phyloP scores from a whole-genome alignment of 208 protist species.

The Leishmania amazonensis region DNA sequence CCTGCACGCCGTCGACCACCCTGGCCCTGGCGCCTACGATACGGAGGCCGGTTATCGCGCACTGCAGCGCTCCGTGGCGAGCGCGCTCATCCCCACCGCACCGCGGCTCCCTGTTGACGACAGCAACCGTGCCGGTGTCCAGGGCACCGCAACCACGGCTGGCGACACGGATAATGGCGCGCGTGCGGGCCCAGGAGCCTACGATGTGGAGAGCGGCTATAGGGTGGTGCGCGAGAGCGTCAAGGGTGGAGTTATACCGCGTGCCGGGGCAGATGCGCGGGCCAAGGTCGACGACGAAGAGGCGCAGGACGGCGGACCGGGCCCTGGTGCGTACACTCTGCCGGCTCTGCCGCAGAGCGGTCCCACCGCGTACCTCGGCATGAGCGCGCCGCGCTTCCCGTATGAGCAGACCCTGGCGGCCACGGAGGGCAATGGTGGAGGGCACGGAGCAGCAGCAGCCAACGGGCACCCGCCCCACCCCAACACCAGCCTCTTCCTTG shows the following conservation, averaged over 20 bases:
- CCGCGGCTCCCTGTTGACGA: slow-evolving; percentile 9
- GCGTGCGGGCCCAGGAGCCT: slow-evolving; percentile 17
- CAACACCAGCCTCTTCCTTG: neutral
- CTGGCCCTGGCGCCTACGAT: slow-evolving; percentile 32
- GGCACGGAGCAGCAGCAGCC: neutral
- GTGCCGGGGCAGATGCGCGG: slow-evolving; percentile 2
- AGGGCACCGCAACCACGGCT: neutral
- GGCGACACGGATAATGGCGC: neutral
- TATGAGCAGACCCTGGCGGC: slow-evolving; percentile 13
- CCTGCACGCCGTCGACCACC: neutral
- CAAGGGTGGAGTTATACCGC: slow-evolving; percentile 27
- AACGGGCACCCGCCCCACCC: neutral
- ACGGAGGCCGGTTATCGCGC: slow-evolving; percentile 17
- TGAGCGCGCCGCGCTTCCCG: slow-evolving; percentile 26
- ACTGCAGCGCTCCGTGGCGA: slow-evolving; percentile 5
- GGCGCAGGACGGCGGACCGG: slow-evolving; percentile 12
- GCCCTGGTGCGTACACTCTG: slow-evolving; percentile 47
- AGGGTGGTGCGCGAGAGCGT: slow-evolving; percentile 6
- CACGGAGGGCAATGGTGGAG: neutral
- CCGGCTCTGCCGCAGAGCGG: slow-evolving; percentile 14
- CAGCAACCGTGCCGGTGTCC: neutral
- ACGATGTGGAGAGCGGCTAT: slow-evolving; percentile 13
- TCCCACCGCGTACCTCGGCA: slow-evolving; percentile 16
- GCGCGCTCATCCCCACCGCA: slow-evolving; percentile 13
- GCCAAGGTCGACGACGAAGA: neutral